phyloP scores from a whole-genome alignment of 129 eudicot genomes.

The Flaveria brownii region DNA sequence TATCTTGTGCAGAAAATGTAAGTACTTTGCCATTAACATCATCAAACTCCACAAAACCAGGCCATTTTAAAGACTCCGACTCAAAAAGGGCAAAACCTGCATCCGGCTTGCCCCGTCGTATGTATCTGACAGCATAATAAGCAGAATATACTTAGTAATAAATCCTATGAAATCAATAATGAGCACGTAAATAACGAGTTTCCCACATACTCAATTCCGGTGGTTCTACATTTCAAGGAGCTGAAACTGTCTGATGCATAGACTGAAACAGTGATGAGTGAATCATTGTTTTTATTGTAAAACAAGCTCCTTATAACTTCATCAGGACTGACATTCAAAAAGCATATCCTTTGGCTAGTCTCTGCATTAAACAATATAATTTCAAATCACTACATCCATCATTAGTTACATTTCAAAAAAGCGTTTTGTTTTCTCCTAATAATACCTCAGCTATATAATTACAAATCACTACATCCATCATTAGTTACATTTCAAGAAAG shows the following conservation, averaged over 20 bases:
- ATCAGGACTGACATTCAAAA: slow-evolving; percentile 85
- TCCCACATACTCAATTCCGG: slow-evolving; percentile 83
- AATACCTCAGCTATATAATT: background rate
- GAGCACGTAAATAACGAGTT: slow-evolving; percentile 4
- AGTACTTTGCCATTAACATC: slow-evolving; percentile 98
- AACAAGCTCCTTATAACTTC: slow-evolving; percentile 97
- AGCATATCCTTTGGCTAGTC: slow-evolving; percentile 89
- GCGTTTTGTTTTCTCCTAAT: background rate
- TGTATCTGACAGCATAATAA: slow-evolving; percentile 48
- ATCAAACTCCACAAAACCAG: slow-evolving; percentile 99
- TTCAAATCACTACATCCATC: background rate
- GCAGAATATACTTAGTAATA: slow-evolving; percentile 3
- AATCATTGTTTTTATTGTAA: slow-evolving; percentile 91
- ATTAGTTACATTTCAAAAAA: slow-evolving; percentile 6
- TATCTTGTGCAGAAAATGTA: slow-evolving; percentile 91
- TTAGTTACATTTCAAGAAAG: slow-evolving; percentile 1
- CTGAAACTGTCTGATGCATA: slow-evolving; percentile 96
- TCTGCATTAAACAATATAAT: slow-evolving; percentile 57
- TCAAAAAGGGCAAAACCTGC: slow-evolving; percentile 96
- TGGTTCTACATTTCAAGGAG: slow-evolving; percentile 93
- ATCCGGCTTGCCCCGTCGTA: slow-evolving; percentile 89
- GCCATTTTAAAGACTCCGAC: slow-evolving; percentile 96
- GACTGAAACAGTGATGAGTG: slow-evolving; percentile 94
- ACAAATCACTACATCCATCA: background rate
- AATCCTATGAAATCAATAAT: background rate